Conservation (phyloP, 768 basidiomycete species). For the Neoboletus brunneissimus region DNA sequence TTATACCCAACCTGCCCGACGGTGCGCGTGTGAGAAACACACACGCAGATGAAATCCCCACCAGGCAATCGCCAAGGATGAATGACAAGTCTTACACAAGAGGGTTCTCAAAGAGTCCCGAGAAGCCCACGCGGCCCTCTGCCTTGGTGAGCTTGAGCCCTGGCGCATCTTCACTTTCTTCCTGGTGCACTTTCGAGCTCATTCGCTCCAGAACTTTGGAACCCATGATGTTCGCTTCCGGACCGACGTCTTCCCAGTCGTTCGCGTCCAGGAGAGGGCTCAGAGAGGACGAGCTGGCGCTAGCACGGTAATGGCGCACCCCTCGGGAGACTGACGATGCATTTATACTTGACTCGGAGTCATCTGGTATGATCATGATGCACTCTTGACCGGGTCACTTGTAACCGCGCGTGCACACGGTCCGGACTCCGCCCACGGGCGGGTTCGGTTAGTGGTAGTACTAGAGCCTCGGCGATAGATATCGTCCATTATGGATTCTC, state of each 20-base stretch:
- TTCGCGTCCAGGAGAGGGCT: conserved; percentile 2
- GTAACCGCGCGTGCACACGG: not conserved
- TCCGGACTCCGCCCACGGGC: not conserved
- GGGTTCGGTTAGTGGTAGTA: not conserved
- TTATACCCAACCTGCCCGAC: conserved; percentile 27
- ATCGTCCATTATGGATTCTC: too few species aligned
- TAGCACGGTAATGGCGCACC: not conserved
- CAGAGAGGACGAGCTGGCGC: conserved; percentile 16
- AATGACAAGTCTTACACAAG: conserved; percentile 21
- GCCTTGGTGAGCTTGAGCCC: conserved; percentile 11
- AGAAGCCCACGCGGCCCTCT: conserved; percentile 26
- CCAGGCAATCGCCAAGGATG: not conserved
- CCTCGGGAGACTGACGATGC: not conserved
- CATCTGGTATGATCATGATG: not conserved
- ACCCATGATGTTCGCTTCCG: conserved; percentile 16
- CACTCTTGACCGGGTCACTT: not conserved
- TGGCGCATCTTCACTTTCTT: not conserved
- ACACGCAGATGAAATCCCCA: not conserved
- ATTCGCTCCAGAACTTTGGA: not conserved
- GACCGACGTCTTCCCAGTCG: conserved; percentile 5
- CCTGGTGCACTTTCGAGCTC: not conserved
- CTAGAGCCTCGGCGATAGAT: too few species aligned
- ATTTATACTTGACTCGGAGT: conserved; percentile 16
- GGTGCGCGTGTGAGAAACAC: not conserved
- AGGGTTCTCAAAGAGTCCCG: conserved; percentile 28